phyloP scores from a whole-genome alignment of 371 early-diverging fungal genomes.

The Mucor irregularis region DNA sequence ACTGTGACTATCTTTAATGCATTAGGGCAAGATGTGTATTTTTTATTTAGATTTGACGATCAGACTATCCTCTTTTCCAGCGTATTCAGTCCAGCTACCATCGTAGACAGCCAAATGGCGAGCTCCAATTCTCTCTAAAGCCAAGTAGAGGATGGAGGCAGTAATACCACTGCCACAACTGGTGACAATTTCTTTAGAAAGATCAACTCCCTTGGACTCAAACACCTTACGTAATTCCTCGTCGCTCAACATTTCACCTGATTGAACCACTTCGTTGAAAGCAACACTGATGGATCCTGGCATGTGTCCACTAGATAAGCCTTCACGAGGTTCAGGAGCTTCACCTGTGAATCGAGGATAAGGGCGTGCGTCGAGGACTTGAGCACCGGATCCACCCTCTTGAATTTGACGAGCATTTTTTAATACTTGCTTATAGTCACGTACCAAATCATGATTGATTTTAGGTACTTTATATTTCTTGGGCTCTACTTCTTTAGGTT shows the following conservation, averaged over 20 bases:
- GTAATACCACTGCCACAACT: conserved; percentile 84
- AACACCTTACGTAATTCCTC: conserved; percentile 46
- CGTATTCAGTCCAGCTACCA: conserved; percentile 88
- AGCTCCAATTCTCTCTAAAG: conserved; percentile 66
- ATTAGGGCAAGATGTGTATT: neutral
- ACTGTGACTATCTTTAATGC: neutral
- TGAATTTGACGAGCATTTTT: conserved; percentile 44
- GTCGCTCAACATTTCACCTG: conserved; percentile 42
- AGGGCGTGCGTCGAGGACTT: conserved; percentile 87
- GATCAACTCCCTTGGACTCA: conserved; percentile 56
- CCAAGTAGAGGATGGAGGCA: conserved; percentile 74
- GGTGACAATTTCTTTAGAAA: conserved; percentile 57
- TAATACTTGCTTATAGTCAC: conserved; percentile 60
- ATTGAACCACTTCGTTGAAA: conserved; percentile 57
- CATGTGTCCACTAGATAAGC: conserved; percentile 87
- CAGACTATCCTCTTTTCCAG: conserved; percentile 56
- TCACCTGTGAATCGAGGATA: conserved; percentile 69
- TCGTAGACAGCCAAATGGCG: conserved; percentile 73
- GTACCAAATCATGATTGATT: conserved; percentile 48
- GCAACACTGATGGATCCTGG: conserved; percentile 77
- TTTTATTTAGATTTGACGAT: conserved; percentile 44
- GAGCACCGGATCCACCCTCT: conserved; percentile 20
- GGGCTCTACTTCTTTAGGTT: conserved; percentile 9
- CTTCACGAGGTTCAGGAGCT: conserved; percentile 83
- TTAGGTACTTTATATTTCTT: conserved; percentile 42